Conservation (phyloP, 495 filamentous ascomycete species). For the Hyaloscypha hepaticicola region DNA sequence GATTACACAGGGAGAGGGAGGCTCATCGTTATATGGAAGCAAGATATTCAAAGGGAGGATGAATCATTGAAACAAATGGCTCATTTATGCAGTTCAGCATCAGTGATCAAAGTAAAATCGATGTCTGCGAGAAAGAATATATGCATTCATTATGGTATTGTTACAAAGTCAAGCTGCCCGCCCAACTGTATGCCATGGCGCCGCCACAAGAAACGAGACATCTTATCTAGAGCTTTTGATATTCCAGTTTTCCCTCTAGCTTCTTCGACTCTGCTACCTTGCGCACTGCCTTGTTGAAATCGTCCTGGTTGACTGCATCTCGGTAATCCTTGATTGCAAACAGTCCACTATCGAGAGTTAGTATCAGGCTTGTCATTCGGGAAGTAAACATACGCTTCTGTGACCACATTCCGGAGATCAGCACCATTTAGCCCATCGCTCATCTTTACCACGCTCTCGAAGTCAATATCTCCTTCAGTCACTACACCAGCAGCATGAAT, state of each 20-base stretch:
- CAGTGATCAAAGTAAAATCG: neutral
- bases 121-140: slow-evolving; percentile 9
- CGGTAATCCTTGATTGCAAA: slow-evolving; percentile 98
- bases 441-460: slow-evolving; percentile 99
- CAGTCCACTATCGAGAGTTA: slow-evolving; percentile 63
- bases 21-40: too few species aligned
- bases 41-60: too few species aligned
- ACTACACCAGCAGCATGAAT: slow-evolving; percentile 88
- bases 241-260: slow-evolving; percentile 94
- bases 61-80: too few species aligned
- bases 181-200: slow-evolving; percentile 28
- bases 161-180: slow-evolving; percentile 25
- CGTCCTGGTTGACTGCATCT: slow-evolving; percentile 94
- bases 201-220: slow-evolving; percentile 25
- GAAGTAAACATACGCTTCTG: slow-evolving; percentile 78
- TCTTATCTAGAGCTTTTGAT: slow-evolving; percentile 80
- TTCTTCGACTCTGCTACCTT: slow-evolving; percentile 99
- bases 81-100: too few species aligned
- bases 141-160: slow-evolving; percentile 27
- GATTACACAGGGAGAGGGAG: too few species aligned
- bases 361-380: slow-evolving; percentile 9
- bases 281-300: slow-evolving; percentile 97
- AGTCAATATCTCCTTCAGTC: slow-evolving; percentile 95
- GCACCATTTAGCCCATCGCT: slow-evolving; percentile 96
- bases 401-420: slow-evolving; percentile 96